phyloP scores from a whole-genome alignment of 2,329 filamentous ascomycete genomes.

The Apiospora pterosperma region DNA sequence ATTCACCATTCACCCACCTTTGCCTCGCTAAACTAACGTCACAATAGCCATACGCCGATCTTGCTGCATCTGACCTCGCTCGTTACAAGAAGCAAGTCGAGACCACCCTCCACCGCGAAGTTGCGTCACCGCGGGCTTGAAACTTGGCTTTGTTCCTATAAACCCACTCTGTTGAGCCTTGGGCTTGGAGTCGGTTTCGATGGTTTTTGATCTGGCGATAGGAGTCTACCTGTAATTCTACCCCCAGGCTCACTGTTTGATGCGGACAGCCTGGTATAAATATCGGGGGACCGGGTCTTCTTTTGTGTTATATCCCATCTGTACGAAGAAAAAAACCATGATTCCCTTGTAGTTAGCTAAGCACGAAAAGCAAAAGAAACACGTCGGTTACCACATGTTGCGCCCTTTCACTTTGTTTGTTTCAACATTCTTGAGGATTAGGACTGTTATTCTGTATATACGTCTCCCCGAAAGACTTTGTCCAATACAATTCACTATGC shows the following conservation, averaged over 20 bases:
- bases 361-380: background rate
- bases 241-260: background rate
- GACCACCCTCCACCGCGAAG: background rate
- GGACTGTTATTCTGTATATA: background rate
- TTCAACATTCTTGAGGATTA: background rate
- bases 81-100: slow-evolving; percentile 3
- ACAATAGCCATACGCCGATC: slow-evolving; percentile 32
- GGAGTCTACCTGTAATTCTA: background rate
- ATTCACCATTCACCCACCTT: background rate
- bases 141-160: background rate
- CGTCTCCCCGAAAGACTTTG: background rate
- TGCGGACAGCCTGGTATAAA: background rate
- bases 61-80: slow-evolving; percentile 21
- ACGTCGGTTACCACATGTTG: background rate
- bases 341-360: background rate
- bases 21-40: slow-evolving; percentile 15
- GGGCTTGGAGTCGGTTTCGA: background rate
- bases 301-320: background rate
- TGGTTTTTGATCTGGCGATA: background rate
- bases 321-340: background rate
- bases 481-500: background rate
- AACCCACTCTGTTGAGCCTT: background rate
- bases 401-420: background rate
- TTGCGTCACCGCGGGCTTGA: background rate
- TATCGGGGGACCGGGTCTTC: background rate